Evolutionary conservation across 2,329 filamentous ascomycete genomes (phyloP).

Genomic region (Pestalotiopsis sp.): DNA sequence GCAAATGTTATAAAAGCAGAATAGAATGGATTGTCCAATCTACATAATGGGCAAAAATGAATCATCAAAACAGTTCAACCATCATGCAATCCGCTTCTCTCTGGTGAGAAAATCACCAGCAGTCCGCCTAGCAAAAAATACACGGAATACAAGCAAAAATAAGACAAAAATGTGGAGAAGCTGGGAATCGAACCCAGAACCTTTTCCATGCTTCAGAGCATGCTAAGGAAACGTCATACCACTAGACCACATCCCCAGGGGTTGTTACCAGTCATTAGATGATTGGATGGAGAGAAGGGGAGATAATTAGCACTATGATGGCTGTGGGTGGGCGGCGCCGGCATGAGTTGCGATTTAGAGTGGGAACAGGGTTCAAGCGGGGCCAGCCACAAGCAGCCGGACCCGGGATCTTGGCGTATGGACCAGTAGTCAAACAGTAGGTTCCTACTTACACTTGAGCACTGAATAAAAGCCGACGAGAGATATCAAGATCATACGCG

Average conservation of each 20-base stretch:
- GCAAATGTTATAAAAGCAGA: no score
- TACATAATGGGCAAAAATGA: no score
- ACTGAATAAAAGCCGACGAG: no score
- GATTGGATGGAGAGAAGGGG: background rate
- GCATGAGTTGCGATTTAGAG: background rate
- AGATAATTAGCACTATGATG: conserved; percentile 34
- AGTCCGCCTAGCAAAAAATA: background rate
- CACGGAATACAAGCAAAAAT: background rate
- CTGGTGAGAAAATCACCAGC: no score
- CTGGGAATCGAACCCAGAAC: conserved; percentile 20
- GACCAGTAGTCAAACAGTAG: no score
- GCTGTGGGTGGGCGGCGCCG: conserved; percentile 21
- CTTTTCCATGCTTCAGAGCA: conserved; percentile 16
- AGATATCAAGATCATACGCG: no score
- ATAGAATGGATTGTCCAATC: no score
- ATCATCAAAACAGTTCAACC: no score
- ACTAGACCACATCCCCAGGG: conserved; percentile 13
- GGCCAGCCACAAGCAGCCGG: no score
- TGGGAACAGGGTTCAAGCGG: background rate
- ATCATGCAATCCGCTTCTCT: no score
- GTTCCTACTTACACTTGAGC: no score
- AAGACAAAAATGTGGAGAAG: conserved; percentile 13
- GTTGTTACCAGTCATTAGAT: background rate
- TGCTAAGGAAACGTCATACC: conserved; percentile 21
- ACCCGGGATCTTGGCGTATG: no score